These are phyloP conservation scores for Kuraishia hungarica DNA, from an alignment of 805 yeast species.

Conservation along the genomic window DNA sequence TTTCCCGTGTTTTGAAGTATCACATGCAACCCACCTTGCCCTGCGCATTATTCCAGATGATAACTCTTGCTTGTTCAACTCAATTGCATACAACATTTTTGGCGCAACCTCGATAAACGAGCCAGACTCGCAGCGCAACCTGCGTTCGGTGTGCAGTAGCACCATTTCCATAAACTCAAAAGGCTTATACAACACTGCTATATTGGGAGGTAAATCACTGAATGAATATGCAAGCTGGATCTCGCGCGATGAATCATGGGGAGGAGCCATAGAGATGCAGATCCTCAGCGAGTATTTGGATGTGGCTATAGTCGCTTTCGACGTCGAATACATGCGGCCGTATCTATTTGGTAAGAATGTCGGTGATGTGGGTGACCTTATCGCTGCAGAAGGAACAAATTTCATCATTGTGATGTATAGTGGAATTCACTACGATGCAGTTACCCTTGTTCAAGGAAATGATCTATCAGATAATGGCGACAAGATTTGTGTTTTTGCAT, in stretches of 20 bases:
- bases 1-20: conserved; percentile 1
- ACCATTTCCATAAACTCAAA: conserved; percentile 32
- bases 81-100: conserved; percentile 44
- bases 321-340: conserved; percentile 50
- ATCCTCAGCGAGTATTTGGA: conserved; percentile 46
- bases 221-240: conserved; percentile 57
- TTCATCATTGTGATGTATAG: conserved; percentile 52
- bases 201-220: conserved; percentile 49
- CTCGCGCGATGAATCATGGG: conserved; percentile 55
- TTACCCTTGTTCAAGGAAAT: conserved; percentile 27
- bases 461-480: conserved; percentile 16
- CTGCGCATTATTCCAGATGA: conserved; percentile 64
- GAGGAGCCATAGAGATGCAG: conserved; percentile 73
- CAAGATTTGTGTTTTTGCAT: conserved; percentile 35
- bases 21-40: conserved; percentile 25
- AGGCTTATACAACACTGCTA: conserved; percentile 40
- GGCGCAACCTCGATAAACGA: conserved; percentile 24
- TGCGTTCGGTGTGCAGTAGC: conserved; percentile 44
- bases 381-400: conserved; percentile 23
- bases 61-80: conserved; percentile 68
- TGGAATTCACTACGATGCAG: conserved; percentile 69
- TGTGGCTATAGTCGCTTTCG: conserved; percentile 50
- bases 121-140: conserved; percentile 32
- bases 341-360: conserved; percentile 33
- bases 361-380: not conserved